Conservation (phyloP, 805 yeast species). For the Suhomyces vadensis region DNA sequence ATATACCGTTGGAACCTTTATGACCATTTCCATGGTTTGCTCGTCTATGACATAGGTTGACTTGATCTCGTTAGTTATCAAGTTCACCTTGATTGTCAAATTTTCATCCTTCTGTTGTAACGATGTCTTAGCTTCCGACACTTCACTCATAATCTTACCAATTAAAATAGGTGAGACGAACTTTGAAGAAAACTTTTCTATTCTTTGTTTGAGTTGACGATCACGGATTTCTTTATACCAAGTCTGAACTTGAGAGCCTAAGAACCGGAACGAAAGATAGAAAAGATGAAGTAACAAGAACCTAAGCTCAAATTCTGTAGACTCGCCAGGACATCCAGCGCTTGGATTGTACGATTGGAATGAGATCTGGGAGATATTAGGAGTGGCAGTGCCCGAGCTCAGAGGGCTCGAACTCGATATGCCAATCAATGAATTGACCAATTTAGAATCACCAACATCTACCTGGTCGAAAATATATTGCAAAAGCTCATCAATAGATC, state of each 20-base stretch:
- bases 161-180: constrained; percentile 67
- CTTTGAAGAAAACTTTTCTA: constrained; percentile 63
- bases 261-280: constrained; percentile 48
- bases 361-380: constrained; percentile 15
- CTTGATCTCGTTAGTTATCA: constrained; percentile 63
- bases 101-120: constrained; percentile 39
- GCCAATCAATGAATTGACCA: constrained; percentile 18
- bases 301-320: constrained; percentile 32
- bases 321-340: constrained; percentile 22
- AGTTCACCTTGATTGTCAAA: constrained; percentile 62
- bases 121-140: constrained; percentile 42
- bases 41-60: constrained; percentile 81
- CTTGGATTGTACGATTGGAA: constrained; percentile 23
- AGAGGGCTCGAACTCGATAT: neutral
- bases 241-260: constrained; percentile 57
- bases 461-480: constrained; percentile 55
- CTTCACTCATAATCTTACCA: constrained; percentile 53
- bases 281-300: constrained; percentile 51
- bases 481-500: constrained; percentile 51
- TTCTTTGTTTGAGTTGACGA: constrained; percentile 56
- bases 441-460: constrained; percentile 34
- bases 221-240: constrained; percentile 78
- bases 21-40: constrained; percentile 76
- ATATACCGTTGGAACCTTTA: constrained; percentile 69
- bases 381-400: constrained; percentile 9